phyloP scores from a whole-genome alignment of 164 flowering plant species.

The Aristolochia fimbriata region DNA sequence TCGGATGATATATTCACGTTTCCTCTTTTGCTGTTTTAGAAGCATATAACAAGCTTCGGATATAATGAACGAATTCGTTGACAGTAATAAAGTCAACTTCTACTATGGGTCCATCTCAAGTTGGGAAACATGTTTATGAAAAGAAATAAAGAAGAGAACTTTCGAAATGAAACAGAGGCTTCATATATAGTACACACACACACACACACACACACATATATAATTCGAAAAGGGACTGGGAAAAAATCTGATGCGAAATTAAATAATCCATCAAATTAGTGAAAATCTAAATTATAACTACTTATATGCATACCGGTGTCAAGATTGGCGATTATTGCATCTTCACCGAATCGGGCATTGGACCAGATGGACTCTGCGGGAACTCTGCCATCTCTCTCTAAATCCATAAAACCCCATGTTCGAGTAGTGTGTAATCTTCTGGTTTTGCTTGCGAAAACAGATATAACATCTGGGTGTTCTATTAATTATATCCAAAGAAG shows the following conservation, averaged over 20 bases:
- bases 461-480: constrained; percentile 60
- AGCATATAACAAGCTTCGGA: too few species aligned
- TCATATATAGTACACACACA: too few species aligned
- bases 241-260: too few species aligned
- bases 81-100: too few species aligned
- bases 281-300: neutral
- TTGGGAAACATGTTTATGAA: too few species aligned
- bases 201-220: too few species aligned
- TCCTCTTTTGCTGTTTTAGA: too few species aligned
- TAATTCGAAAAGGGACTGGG: neutral
- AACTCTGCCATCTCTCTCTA: constrained; percentile 27
- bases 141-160: neutral
- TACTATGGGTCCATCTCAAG: too few species aligned
- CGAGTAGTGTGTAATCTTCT: constrained; percentile 53
- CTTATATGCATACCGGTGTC: constrained; percentile 43
- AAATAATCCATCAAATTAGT: too few species aligned
- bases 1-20: too few species aligned
- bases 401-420: constrained; percentile 59
- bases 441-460: constrained; percentile 45
- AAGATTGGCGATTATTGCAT: constrained; percentile 59
- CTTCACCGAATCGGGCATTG: constrained; percentile 64
- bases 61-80: too few species aligned
- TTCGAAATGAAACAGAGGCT: neutral
- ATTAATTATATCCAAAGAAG: too few species aligned
- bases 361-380: constrained; percentile 35